A percentile compares a stretch with the other conserved stretches of the same genome.
These are phyloP conservation scores for Tuber borchii DNA, from an alignment of 495 filamentous ascomycete species.

Conservation along the genomic window DNA sequence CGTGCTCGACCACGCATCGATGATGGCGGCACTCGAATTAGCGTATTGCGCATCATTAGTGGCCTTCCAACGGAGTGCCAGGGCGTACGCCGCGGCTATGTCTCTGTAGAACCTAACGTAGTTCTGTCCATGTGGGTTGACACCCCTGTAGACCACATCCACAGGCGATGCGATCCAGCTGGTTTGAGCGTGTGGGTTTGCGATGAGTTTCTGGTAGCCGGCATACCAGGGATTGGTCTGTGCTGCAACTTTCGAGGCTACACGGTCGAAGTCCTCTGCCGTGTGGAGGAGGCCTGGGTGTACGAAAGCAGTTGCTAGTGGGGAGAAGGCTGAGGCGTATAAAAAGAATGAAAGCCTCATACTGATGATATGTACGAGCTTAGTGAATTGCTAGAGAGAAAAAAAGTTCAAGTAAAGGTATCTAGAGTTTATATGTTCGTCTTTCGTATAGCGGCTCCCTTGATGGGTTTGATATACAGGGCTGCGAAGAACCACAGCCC, in stretches of 20 bases:
- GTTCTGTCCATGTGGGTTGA: conserved; percentile 42
- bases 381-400: not conserved
- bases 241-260: conserved; percentile 39
- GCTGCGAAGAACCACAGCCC: not conserved
- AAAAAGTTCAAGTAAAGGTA: not conserved
- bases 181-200: conserved; percentile 39
- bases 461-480: not conserved
- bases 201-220: conserved; percentile 42
- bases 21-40: conserved; percentile 42
- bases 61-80: conserved; percentile 46
- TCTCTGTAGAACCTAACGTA: conserved; percentile 45
- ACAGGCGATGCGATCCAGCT: conserved; percentile 24
- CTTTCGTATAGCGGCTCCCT: not conserved
- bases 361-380: not conserved
- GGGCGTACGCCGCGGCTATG: conserved; percentile 44
- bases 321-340: not conserved
- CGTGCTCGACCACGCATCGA: conserved; percentile 46
- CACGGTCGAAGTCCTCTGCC: conserved; percentile 42
- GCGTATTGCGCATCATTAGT: conserved; percentile 43
- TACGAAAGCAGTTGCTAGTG: conserved; percentile 19
- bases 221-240: conserved; percentile 43
- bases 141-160: conserved; percentile 43
- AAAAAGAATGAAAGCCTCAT: not conserved
- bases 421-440: not conserved
- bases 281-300: conserved; percentile 47